Base-by-base conservation (phyloP, 176 grass and related monocot species). In the Elymus sibiricus region DNA sequence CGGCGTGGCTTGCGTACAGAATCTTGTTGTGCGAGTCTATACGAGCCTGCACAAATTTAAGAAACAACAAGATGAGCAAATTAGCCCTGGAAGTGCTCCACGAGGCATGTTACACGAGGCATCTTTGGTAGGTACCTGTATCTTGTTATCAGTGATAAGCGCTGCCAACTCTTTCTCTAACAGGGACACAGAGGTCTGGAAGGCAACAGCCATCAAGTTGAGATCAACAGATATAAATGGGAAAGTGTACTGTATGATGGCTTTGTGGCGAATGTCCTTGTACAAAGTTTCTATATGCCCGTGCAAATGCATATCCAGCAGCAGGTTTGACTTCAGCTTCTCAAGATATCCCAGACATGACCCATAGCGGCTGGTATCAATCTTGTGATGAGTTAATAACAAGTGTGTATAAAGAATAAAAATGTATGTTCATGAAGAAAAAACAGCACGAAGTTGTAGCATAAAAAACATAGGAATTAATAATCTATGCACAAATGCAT, bases 221-320 rank as follows among this genome's bases (percentile, higher is more conserved):
- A 99, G 92, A 85, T 99, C 92, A 37, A 99, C 97, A 85, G 97
- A 99, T 86, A 94, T 99, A 75, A 99, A 99, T 15, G 97, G 94
- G 75, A 92, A 89, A 5, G 97, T 97, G 84, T 93, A 99, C 83
- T 97, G 97, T 78, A 97, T 93, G 83, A 94, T 94, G 56, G 89
- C 94, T 84, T 97, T 94, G 92, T 92, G 94, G 55, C 94, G 89
- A 77, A 97, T 97, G 35, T 97, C 91, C 67, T 77, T 88, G 55
- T 94, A 97, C 34, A 97, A 26, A 66, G 82, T 70, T 61, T 92
- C 87, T 29, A 94, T 76, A 86, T 97, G 85, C 53, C 74, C 53
- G 42, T 87, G 74, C 65, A 91, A 76, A 87, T 87, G 82, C 27
- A 83, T 86, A 85, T 92, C 82, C 13, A 89, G 79, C 11, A 89